Conservation (phyloP, 495 filamentous ascomycete species). For the Jackrogersella minutella region DNA sequence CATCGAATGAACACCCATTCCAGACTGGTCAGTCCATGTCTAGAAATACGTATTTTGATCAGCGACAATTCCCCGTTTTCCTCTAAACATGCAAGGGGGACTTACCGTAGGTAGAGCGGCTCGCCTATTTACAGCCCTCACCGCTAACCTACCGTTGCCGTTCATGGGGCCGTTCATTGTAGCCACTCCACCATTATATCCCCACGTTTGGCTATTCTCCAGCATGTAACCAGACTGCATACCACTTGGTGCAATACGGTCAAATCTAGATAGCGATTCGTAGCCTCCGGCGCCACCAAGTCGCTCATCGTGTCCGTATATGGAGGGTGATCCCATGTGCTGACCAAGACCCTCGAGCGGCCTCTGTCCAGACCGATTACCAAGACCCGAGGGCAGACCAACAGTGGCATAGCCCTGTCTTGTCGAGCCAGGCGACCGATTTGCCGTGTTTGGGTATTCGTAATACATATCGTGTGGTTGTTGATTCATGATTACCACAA, state of each 20-base stretch:
- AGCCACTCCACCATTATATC: slow-evolving; percentile 56
- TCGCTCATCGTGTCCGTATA: slow-evolving; percentile 61
- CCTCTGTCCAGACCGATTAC: slow-evolving; percentile 69
- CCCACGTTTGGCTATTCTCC: slow-evolving; percentile 60
- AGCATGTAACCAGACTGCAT: slow-evolving; percentile 50
- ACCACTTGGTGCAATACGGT: slow-evolving; percentile 54
- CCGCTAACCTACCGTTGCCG: slow-evolving; percentile 53
- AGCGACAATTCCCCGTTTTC: slow-evolving; percentile 11
- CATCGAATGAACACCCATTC: slow-evolving; percentile 52
- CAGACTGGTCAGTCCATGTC: slow-evolving; percentile 60
- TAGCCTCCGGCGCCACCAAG: slow-evolving; percentile 64
- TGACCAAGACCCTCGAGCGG: slow-evolving; percentile 52
- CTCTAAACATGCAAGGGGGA: slow-evolving; percentile 41
- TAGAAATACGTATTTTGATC: slow-evolving; percentile 26
- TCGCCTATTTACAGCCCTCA: slow-evolving; percentile 53
- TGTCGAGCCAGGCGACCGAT: slow-evolving; percentile 54
- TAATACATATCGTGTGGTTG: slow-evolving; percentile 61
- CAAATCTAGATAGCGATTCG: slow-evolving; percentile 58
- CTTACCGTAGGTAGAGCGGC: slow-evolving; percentile 59
- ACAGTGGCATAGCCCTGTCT: slow-evolving; percentile 60
- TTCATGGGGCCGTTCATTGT: slow-evolving; percentile 58
- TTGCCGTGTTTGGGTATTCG: slow-evolving; percentile 45
- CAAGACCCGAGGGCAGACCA: slow-evolving; percentile 63
- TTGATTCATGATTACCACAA: slow-evolving; percentile 63
- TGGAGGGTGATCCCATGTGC: slow-evolving; percentile 52